Conservation (phyloP, 139 green algal species). For the Astrephomene gubernaculifera region DNA sequence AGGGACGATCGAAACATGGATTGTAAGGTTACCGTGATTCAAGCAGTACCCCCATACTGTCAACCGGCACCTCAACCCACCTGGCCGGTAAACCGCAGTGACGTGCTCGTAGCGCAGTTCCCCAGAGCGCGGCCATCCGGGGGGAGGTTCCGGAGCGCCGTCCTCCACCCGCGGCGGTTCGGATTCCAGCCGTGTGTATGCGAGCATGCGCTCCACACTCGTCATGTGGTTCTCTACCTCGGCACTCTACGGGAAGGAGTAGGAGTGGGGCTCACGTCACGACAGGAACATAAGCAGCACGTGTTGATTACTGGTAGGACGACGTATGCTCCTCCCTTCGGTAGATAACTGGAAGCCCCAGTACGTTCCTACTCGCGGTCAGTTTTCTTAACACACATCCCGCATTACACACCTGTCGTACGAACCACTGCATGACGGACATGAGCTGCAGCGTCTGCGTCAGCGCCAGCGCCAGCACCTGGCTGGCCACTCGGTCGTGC, state of each 20-base stretch:
- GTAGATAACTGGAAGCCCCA: too few species aligned
- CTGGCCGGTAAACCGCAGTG: conserved; percentile 33
- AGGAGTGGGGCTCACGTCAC: too few species aligned
- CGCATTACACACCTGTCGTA: conserved; percentile 52
- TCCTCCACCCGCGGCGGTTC: conserved; percentile 67
- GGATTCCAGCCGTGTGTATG: conserved; percentile 79
- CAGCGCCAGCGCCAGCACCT: conserved; percentile 78
- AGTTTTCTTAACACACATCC: too few species aligned
- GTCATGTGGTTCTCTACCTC: conserved; percentile 92
- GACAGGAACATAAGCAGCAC: too few species aligned
- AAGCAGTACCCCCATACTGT: too few species aligned
- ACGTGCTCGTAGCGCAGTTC: conserved; percentile 67
- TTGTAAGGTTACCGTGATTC: too few species aligned
- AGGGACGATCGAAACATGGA: too few species aligned
- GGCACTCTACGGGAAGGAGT: conserved; percentile 28
- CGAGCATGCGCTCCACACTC: conserved; percentile 83
- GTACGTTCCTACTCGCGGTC: too few species aligned
- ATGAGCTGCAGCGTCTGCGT: conserved; percentile 81
- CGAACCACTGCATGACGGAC: conserved; percentile 75
- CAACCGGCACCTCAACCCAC: too few species aligned
- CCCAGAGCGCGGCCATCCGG: conserved; percentile 77
- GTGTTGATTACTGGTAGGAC: too few species aligned
- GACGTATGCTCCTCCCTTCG: too few species aligned
- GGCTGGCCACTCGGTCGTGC: neutral
- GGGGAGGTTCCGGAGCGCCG: conserved; percentile 55